Evolutionary conservation across 1,139 yeast genomes (phyloP), one percentile per base, ranked within the genome.

Genomic region (Williopsis jadinii): DNA sequence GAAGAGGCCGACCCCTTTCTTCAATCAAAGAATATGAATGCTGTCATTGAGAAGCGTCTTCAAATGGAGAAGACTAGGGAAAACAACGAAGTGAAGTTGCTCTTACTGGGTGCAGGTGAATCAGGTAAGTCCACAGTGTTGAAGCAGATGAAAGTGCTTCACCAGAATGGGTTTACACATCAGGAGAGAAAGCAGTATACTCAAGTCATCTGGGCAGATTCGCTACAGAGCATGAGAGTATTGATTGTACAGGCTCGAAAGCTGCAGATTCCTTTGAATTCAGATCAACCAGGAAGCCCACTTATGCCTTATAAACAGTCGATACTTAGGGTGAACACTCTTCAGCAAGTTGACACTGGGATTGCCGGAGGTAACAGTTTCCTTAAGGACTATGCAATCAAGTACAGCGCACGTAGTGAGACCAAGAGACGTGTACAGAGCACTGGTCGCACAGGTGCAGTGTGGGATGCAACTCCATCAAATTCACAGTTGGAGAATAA

Each of bases 101-200:
- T 90, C 37, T 65, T 88, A 14, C 64, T 88, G 28, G 98, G 98
- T 26, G 90, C 97, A 0, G 98, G 98, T 8, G 99, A 92, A 62
- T 80, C 92, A 42, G 98, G 99, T 8, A 92, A 92, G 60, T 85
- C 95, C 3, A 92, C 99, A 0, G 95, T 92, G n/a, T 67, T 92
- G 48, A 94, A 92, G 61, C 98, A 94, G 60, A 76, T 92, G 77
- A 77, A 84, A 53, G 67, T 92, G 29, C 62, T 88, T 40, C 97
- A 92, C 61, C 85, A 87, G 49, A 83, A 86, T 28, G 95, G 96
- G 5, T 92, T 90, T 63, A 71, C 83, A 2, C 75, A 75, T 35
- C 84, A 79, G 51, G 98, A 94, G 60, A 68, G 95, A 41, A 61
- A 70, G 37, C 94, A 86, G 57, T 94, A 88, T 59, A 64, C 86